These are phyloP conservation scores for Neurospora africana DNA, from an alignment of 495 filamentous ascomycete genomes.

Conservation along the genomic window DNA sequence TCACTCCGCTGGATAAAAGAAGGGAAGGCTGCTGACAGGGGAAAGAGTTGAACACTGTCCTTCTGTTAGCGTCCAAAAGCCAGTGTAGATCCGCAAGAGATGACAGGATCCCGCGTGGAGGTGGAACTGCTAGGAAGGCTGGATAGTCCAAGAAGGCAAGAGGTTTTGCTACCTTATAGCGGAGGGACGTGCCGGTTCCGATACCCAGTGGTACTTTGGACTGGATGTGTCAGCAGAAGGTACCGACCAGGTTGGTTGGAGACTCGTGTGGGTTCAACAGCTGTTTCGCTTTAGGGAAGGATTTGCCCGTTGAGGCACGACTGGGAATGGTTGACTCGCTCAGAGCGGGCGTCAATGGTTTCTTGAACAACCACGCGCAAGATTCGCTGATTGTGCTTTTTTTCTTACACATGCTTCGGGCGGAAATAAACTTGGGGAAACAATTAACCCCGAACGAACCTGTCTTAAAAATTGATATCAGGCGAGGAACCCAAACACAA, in stretches of 20 bases:
- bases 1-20: background rate
- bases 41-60: background rate
- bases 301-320: background rate
- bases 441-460: background rate
- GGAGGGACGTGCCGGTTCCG: constrained; percentile 12
- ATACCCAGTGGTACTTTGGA: constrained; percentile 1
- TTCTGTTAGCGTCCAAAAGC: background rate
- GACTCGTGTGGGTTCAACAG: constrained; percentile 1
- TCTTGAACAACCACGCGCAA: background rate
- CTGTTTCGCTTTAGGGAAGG: background rate
- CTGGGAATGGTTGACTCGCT: background rate
- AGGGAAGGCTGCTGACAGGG: background rate
- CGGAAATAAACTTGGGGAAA: background rate
- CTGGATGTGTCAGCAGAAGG: background rate
- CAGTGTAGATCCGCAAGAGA: constrained; percentile 1
- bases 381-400: background rate
- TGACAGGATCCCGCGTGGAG: constrained; percentile 12
- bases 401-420: background rate
- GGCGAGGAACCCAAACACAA: background rate
- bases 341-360: background rate
- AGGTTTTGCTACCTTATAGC: background rate
- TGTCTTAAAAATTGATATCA: background rate
- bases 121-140: constrained; percentile 7
- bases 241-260: constrained; percentile 1
- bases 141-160: background rate